Evolutionary conservation across 2,329 filamentous ascomycete species (phyloP).

Genomic region (Cordyceps tenuipes): DNA sequence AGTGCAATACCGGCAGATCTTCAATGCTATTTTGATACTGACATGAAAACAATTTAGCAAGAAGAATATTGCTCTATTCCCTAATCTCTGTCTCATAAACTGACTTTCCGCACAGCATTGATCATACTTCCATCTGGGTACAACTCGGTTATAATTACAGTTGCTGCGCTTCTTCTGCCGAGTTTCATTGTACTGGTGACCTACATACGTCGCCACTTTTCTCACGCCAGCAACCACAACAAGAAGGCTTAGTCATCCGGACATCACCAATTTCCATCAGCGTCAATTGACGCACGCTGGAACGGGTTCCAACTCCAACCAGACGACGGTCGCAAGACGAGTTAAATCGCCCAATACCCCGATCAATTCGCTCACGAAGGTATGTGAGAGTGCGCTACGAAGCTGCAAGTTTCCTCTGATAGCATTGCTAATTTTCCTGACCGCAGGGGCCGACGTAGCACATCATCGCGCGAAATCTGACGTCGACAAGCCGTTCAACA

Average conservation of each 20-base stretch:
- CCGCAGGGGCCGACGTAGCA: not conserved
- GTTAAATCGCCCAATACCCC: not conserved
- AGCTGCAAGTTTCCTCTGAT: not conserved
- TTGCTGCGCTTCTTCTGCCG: too few relatives aligned
- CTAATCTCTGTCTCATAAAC: too few relatives aligned
- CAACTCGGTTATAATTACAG: too few relatives aligned
- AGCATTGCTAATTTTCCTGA: not conserved
- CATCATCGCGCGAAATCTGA: slow-evolving; percentile 1
- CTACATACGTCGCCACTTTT: not conserved
- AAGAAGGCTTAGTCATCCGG: not conserved
- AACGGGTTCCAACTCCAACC: not conserved
- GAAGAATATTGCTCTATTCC: too few relatives aligned
- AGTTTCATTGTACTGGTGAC: too few relatives aligned
- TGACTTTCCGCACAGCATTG: too few relatives aligned
- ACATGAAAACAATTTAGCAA: too few relatives aligned
- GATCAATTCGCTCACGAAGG: not conserved
- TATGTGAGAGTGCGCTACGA: not conserved
- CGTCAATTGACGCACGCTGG: not conserved
- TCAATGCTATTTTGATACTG: too few relatives aligned
- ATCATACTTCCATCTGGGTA: too few relatives aligned
- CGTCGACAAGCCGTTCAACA: not conserved
- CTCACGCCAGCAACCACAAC: not conserved
- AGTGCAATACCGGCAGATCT: too few relatives aligned
- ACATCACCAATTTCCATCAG: not conserved
- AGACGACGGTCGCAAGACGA: not conserved